Base-by-base conservation (phyloP, 768 basidiomycete genomes). In the Mrakia frigida region DNA sequence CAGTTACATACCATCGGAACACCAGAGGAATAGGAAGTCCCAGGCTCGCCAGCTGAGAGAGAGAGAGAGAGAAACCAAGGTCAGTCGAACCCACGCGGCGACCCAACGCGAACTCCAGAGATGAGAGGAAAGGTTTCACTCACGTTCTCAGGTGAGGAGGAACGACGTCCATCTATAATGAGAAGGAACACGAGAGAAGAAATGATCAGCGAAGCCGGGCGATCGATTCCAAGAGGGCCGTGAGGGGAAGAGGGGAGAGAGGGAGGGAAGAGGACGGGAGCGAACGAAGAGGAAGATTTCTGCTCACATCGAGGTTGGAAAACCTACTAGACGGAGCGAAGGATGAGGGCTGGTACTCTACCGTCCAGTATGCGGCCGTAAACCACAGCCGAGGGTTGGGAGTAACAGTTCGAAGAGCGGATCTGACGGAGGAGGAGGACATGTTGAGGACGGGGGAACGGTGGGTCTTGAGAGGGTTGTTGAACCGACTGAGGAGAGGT, bases 21-120 rank as follows among this genome's bases (percentile, higher is more conserved):
- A 73, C 71, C 71, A 73, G 16, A 73, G 71, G 35, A 61, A 56
- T 13, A 73, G 71, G 33, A 53, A 73, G 56, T 73, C 71, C 69
- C 69, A 46, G 18, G 68, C 25, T 23, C 68, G 31, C 41, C 43
- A 69, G 14, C 39, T 23, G 33, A 69, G 67, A 43, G 43, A 21
- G 59, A 13, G 60, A 61, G 16, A 28, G 11, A 16, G 28, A 10
- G 33, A 16, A 35, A 61, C 9, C 1, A 35, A 18, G 46, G 46
- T 50, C 16, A 50, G 46, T 21, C 18, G 16, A 18, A 14, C 16
- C 16, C 16, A 50, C 11, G 46, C 46, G 46, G 46, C 18, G 46
- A 50, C 46, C 46, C 46, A 50, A 50, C 18, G 46, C 43, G 9
- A 9, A 46, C 43, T 46, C 18, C 14, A 50, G 46, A 31, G 18